Evolutionary conservation across 495 filamentous ascomycete genomes (phyloP), one percentile per base, ranked within the genome.

Genomic region (Alectoria sarmentosa): DNA sequence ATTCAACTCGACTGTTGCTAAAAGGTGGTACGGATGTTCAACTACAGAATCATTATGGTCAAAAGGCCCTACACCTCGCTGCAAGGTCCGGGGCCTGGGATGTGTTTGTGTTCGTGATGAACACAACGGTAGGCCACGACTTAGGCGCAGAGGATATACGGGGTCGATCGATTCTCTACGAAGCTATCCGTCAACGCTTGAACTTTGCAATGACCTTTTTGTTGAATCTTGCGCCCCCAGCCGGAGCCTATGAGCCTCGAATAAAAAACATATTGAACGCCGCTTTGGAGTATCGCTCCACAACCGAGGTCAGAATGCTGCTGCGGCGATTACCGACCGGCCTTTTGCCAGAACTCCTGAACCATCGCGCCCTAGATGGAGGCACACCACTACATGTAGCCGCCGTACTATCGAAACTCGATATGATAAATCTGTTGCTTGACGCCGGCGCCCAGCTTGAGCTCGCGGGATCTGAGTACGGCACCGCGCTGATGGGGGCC

Each of bases 401-500:
- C 15, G 19, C 56, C 26, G 13, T 14, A 0, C 26, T 26, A 21
- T 4, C 13, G 9, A 28, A 42, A 4, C 0, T 19, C 1, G 38
- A 67, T 17, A 28, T 9, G 15, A 61, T 69, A 14, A 23, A 37
- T 4, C 19, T 64, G 17, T 39, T 69, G 13, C 65, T 67, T 14
- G 58, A 64, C 23, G 44, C 48, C 8, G 67, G 67, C 8, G 67
- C 67, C 4, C 58, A 64, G 5, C 38, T 65, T 32, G 67, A 69
- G 44, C 23, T 58, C 34, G 65, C 64, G n/a, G 67, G 62, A 17
- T 55, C 63, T 15, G 57, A 67, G 1, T 37, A 67, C 41, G 67
- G 67, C 30, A 67, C 67, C 6, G 46, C 67, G 26, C 44, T 69
- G 41, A 69, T 69, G 67, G 65, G n/a, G 5, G 67, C 67, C 38